Evolutionary conservation across 108 stramenopile species (phyloP).

Genomic region (Cyclostephanos tholiformis): DNA sequence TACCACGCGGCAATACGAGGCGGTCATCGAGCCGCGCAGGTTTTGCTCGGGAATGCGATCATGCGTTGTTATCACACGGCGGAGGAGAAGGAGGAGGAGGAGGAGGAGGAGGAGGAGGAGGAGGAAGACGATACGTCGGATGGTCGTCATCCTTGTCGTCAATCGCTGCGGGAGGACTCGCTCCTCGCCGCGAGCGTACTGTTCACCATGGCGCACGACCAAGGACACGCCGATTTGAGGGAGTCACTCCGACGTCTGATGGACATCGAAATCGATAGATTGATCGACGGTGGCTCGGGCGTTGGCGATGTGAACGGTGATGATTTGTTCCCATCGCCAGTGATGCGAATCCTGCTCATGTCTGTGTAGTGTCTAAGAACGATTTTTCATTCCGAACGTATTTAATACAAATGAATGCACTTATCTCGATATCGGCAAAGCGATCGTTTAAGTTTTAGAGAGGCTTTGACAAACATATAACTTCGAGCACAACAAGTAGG

Average conservation of each 20-base stretch:
- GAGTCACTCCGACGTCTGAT: slow-evolving; percentile 55
- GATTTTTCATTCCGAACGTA: too few species aligned
- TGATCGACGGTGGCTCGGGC: not conserved
- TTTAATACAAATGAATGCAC: too few species aligned
- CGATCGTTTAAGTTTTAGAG: too few species aligned
- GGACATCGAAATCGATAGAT: slow-evolving; percentile 46
- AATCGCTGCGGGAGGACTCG: slow-evolving; percentile 17
- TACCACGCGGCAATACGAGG: slow-evolving; percentile 54
- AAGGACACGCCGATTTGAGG: slow-evolving; percentile 47
- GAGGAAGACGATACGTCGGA: slow-evolving; percentile 6
- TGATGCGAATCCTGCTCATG: not conserved
- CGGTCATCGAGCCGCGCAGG: slow-evolving; percentile 65
- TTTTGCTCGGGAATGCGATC: slow-evolving; percentile 59
- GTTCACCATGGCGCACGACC: slow-evolving; percentile 63
- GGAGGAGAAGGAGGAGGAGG: slow-evolving; percentile 11
- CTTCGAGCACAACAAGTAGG: too few species aligned
- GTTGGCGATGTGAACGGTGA: not conserved
- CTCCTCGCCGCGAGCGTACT: slow-evolving; percentile 49
- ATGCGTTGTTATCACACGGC: slow-evolving; percentile 43
- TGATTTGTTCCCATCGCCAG: not conserved
- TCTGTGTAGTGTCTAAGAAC: not conserved
- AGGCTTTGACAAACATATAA: too few species aligned
- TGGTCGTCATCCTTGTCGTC: not conserved
- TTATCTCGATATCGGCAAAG: too few species aligned
- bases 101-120: slow-evolving; percentile 17